Evolutionary conservation across 768 basidiomycete species (phyloP), one percentile per base, ranked within the genome.

Genomic region (Auriculariales sp.): DNA sequence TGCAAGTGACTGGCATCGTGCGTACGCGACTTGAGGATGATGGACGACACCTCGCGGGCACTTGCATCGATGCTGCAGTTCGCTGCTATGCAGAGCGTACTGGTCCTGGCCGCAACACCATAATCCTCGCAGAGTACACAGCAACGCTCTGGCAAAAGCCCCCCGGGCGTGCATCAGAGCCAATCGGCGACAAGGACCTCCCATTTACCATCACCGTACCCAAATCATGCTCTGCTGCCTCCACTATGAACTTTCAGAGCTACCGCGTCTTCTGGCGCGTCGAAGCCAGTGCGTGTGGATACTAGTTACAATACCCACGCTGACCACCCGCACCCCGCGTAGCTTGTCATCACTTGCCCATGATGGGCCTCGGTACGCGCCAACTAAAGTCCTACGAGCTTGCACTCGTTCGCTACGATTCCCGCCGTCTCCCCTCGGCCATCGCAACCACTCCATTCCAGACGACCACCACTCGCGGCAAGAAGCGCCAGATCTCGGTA

Each of bases 241-340:
- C 80, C 61, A 79, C 81, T 45, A 74, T 80, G 12, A 71, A 77
- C 52, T 86, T 79, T 57, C 82, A 82, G 56, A 82, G 81, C 57
- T 91, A 87, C 62, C 73, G 81, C 36, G 78, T 83, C 59, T 75
- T 75, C 59, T 91, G 88, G 88, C 72, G 85, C 48, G 70, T 91
- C 50, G 88, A 91, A 68, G 87, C 87, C 54, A 73, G 86, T 79
- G 55, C 54, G 79, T 71, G 12, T 46, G 45, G 29, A 49, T 52
- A 55, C 49, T 52, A 56, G 11, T 49, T 42, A 39, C 49, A 28
- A 48, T 48, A 19, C 28, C 9, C 4, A 7, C 39, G 19, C 39
- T 44, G 17, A 44, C 57, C 61, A 54, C 62, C 53, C 45, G 47
- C 14, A 45, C 15, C 4, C 46, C 19, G 50, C 45, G 24, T 55